These are phyloP conservation scores for Magnolia changhungtana DNA, from an alignment of 164 flowering plant genomes.

Conservation along the genomic window DNA sequence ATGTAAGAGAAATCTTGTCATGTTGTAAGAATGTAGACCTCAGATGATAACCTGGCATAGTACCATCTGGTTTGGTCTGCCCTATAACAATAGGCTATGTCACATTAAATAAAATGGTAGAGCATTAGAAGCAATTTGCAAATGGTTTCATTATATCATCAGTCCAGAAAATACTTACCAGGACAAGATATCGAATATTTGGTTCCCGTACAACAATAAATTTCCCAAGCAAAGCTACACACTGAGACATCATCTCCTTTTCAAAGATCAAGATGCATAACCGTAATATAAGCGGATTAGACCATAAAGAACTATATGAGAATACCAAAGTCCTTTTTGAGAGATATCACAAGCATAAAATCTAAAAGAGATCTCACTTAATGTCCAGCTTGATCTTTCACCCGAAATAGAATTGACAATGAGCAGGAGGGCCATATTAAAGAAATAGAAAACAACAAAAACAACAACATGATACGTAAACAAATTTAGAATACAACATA, in stretches of 20 bases:
- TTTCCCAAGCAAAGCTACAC: slow-evolving; percentile 98
- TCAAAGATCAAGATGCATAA: slow-evolving; percentile 99
- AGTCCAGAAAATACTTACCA: slow-evolving; percentile 47
- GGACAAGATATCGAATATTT: slow-evolving; percentile 92
- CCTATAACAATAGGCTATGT: background rate
- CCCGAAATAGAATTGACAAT: background rate
- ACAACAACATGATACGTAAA: too few species aligned
- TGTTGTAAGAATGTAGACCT: background rate
- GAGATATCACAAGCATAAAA: background rate
- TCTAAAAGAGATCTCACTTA: background rate
- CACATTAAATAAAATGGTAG: background rate
- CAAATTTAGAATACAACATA: too few species aligned
- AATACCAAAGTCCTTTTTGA: background rate
- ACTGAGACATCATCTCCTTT: slow-evolving; percentile 99
- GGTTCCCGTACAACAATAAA: slow-evolving; percentile 99
- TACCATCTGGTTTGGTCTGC: background rate
- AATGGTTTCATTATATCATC: background rate
- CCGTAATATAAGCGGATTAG: slow-evolving; percentile 36
- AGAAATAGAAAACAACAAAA: background rate
- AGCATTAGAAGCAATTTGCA: background rate
- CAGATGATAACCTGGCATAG: background rate
- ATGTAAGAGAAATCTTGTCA: background rate
- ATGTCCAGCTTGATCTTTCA: background rate
- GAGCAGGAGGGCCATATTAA: background rate
- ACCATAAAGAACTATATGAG: background rate